Percentiles rank a stretch among this genome's conserved stretches.
phyloP scores from a whole-genome alignment of 192 early-diverging fungal species.

The Coemansia sp. region DNA sequence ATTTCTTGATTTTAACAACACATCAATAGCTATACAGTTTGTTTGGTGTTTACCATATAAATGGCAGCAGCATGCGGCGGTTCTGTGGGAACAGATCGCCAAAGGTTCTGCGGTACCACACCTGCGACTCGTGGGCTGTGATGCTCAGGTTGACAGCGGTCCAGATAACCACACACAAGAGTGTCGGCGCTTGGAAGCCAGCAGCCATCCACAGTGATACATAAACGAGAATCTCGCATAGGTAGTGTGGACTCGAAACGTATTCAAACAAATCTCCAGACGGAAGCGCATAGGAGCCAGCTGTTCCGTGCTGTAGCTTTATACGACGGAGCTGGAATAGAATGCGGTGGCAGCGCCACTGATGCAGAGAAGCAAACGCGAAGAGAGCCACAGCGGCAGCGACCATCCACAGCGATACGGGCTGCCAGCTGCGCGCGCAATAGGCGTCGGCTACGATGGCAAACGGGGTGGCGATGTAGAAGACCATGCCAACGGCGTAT shows the following conservation, averaged over 20 bases:
- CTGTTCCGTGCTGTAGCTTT: not conserved
- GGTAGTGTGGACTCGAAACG: slow-evolving; percentile 67
- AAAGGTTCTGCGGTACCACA: slow-evolving; percentile 70
- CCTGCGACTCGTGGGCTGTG: slow-evolving; percentile 63
- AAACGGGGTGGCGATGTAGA: slow-evolving; percentile 57
- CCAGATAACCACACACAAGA: slow-evolving; percentile 60
- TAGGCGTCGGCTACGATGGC: slow-evolving; percentile 27
- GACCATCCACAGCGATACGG: slow-evolving; percentile 11
- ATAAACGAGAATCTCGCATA: slow-evolving; percentile 73
- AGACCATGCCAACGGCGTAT: slow-evolving; percentile 64
- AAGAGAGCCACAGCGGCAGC: slow-evolving; percentile 44
- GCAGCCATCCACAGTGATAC: slow-evolving; percentile 58
- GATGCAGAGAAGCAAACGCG: slow-evolving; percentile 63
- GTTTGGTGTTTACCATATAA: slow-evolving; percentile 23
- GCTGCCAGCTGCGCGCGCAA: slow-evolving; percentile 7
- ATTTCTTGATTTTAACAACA: not conserved
- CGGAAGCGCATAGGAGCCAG: slow-evolving; percentile 58
- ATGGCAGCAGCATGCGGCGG: slow-evolving; percentile 38
- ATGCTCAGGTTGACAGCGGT: slow-evolving; percentile 62
- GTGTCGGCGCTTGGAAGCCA: slow-evolving; percentile 37
- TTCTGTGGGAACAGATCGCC: slow-evolving; percentile 45
- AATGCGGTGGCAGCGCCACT: slow-evolving; percentile 64
- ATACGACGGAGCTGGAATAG: slow-evolving; percentile 60
- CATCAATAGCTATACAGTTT: not conserved
- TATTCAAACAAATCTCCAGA: slow-evolving; percentile 67